phyloP scores from a whole-genome alignment of 176 grass and related monocot genomes.

The Musa acuminata region DNA sequence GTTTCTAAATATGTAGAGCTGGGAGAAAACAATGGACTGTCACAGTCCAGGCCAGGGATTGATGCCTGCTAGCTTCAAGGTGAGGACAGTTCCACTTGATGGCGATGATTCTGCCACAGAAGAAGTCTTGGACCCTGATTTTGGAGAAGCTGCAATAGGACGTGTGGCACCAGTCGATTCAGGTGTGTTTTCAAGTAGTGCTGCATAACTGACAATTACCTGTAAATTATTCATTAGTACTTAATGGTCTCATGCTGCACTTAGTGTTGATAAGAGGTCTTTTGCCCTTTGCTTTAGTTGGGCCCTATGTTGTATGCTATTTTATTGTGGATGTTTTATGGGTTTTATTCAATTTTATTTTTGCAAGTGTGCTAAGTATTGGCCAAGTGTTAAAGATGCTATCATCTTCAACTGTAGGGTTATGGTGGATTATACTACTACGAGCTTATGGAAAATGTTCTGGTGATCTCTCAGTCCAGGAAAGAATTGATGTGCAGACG shows the following conservation, averaged over 20 bases:
- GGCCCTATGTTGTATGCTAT: neutral
- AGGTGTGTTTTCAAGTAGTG: conserved; percentile 29
- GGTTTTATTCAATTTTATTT: neutral
- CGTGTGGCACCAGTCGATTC: conserved; percentile 94
- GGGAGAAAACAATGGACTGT: conserved; percentile 97
- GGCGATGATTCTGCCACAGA: conserved; percentile 64
- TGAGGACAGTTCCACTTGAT: conserved; percentile 66
- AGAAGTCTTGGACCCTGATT: conserved; percentile 91
- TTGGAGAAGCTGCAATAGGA: conserved; percentile 85
- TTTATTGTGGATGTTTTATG: neutral
- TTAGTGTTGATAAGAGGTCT: neutral
- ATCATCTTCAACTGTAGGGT: conserved; percentile 31
- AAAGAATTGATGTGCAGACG: conserved; percentile 92
- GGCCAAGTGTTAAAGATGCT: neutral
- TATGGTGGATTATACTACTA: conserved; percentile 93
- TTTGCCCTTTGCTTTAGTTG: neutral
- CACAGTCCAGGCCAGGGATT: conserved; percentile 88
- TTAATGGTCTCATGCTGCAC: neutral
- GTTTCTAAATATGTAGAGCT: conserved; percentile 44
- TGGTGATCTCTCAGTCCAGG: conserved; percentile 70
- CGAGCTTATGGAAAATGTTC: conserved; percentile 88
- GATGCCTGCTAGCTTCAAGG: conserved; percentile 94
- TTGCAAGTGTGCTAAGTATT: neutral
- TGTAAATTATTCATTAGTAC: conserved; percentile 7
- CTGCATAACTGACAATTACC: neutral